phyloP scores from a whole-genome alignment of 495 filamentous ascomycete genomes.

The Daldinia childiae region DNA sequence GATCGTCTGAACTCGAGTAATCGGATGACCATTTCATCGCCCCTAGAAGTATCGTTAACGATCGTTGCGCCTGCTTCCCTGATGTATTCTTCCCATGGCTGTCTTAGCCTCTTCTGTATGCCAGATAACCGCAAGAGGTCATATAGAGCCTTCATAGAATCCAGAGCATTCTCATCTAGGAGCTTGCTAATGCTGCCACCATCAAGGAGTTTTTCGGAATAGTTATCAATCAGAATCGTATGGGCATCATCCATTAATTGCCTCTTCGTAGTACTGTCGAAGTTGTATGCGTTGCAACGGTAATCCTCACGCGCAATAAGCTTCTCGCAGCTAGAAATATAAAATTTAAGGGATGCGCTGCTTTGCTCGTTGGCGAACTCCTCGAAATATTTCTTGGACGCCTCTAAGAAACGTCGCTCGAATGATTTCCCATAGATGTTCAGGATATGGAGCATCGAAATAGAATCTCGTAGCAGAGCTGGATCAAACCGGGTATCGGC shows the following conservation, averaged over 20 bases:
- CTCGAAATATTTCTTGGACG: conserved; percentile 71
- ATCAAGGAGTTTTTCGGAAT: conserved; percentile 69
- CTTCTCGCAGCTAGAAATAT: conserved; percentile 70
- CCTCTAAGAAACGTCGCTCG: conserved; percentile 74
- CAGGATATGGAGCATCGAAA: conserved; percentile 83
- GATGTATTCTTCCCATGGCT: conserved; percentile 82
- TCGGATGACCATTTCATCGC: conserved; percentile 86
- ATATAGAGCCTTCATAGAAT: conserved; percentile 79
- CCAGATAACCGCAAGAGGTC: conserved; percentile 71
- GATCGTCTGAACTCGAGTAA: conserved; percentile 83
- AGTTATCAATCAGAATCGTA: conserved; percentile 67
- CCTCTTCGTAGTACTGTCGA: conserved; percentile 83
- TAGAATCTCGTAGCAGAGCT: conserved; percentile 70
- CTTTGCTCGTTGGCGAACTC: conserved; percentile 72
- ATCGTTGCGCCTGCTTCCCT: conserved; percentile 77
- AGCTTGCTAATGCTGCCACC: conserved; percentile 71
- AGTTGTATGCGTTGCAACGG: conserved; percentile 78
- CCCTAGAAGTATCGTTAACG: conserved; percentile 78
- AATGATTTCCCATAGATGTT: conserved; percentile 80
- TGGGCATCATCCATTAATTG: conserved; percentile 77
- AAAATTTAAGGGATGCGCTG: conserved; percentile 67
- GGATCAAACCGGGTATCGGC: conserved; percentile 60
- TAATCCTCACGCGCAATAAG: conserved; percentile 75
- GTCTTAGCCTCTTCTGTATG: conserved; percentile 70
- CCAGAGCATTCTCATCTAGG: conserved; percentile 69